Evolutionary conservation across 1,284 basidiomycete species (phyloP).

Genomic region (Apiotrichum mycotoxinovorans): DNA sequence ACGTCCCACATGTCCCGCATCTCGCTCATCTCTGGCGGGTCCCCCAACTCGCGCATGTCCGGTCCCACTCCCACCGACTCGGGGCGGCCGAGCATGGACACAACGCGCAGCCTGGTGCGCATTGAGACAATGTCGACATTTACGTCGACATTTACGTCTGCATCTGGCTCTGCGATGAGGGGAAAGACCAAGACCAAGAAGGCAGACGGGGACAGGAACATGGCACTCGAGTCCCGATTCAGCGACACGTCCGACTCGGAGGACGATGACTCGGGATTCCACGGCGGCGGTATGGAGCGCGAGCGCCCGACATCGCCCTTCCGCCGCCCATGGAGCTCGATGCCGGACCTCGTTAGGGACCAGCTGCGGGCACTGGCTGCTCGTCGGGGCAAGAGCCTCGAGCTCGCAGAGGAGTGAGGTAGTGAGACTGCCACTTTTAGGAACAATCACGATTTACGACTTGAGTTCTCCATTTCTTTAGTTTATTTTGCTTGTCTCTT

Average conservation of each 20-base stretch:
- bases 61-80: neutral
- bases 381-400: neutral
- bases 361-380: neutral
- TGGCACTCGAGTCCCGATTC: slow-evolving; percentile 1
- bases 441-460: too few species aligned
- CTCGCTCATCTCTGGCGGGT: neutral
- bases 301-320: neutral
- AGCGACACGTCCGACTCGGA: slow-evolving; percentile 3
- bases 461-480: too few species aligned
- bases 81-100: neutral
- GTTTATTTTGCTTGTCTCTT: too few species aligned
- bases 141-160: neutral
- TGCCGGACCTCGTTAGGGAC: slow-evolving; percentile 4
- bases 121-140: neutral
- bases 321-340: neutral
- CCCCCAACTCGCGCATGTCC: neutral
- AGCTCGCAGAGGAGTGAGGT: neutral
- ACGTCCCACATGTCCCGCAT: neutral
- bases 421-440: neutral
- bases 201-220: too few species aligned
- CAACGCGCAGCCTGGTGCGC: neutral
- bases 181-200: neutral
- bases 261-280: neutral
- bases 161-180: neutral
- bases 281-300: neutral